Evolutionary conservation across 1,284 basidiomycete genomes (phyloP).

Genomic region (Rhodotorula mucilaginosa): DNA sequence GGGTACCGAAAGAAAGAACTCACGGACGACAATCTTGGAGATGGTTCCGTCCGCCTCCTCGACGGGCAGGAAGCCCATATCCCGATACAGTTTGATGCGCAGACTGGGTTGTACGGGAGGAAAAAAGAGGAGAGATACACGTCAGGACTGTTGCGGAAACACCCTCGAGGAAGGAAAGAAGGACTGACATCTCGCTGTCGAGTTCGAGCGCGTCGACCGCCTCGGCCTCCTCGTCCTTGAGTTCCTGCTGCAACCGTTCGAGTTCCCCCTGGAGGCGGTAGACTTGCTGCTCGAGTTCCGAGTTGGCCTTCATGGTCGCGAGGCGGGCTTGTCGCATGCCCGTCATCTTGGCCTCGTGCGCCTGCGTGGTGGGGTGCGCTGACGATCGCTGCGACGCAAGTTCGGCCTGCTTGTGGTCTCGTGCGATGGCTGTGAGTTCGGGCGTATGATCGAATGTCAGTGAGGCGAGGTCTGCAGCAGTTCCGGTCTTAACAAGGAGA

Average conservation of each 20-base stretch:
- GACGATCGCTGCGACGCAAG: conserved; percentile 23
- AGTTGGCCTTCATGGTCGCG: conserved; percentile 27
- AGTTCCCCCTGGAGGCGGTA: conserved; percentile 30
- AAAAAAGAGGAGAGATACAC: no score
- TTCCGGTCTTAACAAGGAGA: no score
- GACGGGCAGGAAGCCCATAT: conserved; percentile 38
- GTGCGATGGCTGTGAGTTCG: conserved; percentile 23
- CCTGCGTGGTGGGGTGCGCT: conserved; percentile 10
- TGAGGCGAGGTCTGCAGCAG: not conserved
- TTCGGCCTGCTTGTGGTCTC: conserved; percentile 25
- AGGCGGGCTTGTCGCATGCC: conserved; percentile 23
- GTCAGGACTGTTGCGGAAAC: not conserved
- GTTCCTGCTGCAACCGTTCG: conserved; percentile 31
- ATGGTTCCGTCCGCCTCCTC: conserved; percentile 28
- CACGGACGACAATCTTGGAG: conserved; percentile 36
- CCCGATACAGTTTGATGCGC: conserved; percentile 34
- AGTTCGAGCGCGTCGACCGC: conserved; percentile 26
- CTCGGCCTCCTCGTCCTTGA: conserved; percentile 36
- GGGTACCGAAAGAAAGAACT: not conserved
- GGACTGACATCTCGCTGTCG: conserved; percentile 34
- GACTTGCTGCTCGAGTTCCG: conserved; percentile 35
- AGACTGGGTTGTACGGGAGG: conserved; percentile 2
- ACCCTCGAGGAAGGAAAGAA: not conserved
- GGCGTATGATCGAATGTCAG: no score
- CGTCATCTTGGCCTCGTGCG: conserved; percentile 31